Percentiles rank a stretch among this genome's conserved stretches.
Conservation (phyloP, 2,329 filamentous ascomycete genomes). For the Xylariaceae sp. region DNA sequence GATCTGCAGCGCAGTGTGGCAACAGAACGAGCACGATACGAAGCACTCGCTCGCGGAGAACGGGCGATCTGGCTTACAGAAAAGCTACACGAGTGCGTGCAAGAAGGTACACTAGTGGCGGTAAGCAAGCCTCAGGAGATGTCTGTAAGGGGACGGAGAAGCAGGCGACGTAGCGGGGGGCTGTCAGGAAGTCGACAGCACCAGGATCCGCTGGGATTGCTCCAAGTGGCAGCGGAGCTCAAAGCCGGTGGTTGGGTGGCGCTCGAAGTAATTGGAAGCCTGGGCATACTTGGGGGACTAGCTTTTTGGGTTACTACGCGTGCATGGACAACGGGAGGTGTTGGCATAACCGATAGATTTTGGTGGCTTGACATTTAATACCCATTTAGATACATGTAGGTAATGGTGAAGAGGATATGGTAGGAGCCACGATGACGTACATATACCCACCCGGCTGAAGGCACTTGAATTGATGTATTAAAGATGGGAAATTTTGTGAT, state of each 20-base stretch:
- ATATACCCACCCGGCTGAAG: too few relatives aligned
- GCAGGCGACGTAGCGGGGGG: conserved; percentile 3
- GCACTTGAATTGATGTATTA: too few relatives aligned
- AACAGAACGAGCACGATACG: conserved; percentile 68
- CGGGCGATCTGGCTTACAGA: conserved; percentile 67
- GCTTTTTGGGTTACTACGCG: conserved; percentile 54
- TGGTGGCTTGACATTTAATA: conserved; percentile 26
- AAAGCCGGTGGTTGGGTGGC: conserved; percentile 62
- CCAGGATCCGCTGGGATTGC: conserved; percentile 75
- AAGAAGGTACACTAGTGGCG: conserved; percentile 59
- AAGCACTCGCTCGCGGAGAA: conserved; percentile 58
- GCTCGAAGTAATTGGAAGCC: conserved; percentile 67
- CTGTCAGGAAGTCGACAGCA: conserved; percentile 32
- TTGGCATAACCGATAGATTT: conserved; percentile 24
- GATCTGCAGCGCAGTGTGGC: conserved; percentile 74
- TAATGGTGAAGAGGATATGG: neutral
- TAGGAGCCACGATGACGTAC: too few relatives aligned
- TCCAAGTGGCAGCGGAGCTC: conserved; percentile 65
- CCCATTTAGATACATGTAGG: neutral
- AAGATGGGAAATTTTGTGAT: too few relatives aligned
- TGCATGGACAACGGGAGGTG: conserved; percentile 35
- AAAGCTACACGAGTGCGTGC: conserved; percentile 61
- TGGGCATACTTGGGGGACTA: conserved; percentile 43
- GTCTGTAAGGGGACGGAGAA: conserved; percentile 23
- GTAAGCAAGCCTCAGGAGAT: conserved; percentile 36